Conservation (phyloP, 1,284 basidiomycete genomes). For the Leccinum laetum region DNA sequence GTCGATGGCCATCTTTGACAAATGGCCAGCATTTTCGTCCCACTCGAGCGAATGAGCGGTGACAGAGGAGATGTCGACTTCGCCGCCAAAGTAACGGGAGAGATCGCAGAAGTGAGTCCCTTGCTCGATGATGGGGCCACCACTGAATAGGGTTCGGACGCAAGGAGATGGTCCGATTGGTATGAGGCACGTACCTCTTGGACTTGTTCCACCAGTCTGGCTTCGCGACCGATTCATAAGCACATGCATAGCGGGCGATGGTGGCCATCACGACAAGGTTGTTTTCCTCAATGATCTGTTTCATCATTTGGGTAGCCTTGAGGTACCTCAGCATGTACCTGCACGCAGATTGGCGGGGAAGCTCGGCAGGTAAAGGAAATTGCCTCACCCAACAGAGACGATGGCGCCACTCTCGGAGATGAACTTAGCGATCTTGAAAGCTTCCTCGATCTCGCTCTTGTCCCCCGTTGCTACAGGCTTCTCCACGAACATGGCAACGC, state of each 20-base stretch:
- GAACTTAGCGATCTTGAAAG: conserved; percentile 65
- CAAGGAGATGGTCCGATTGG: not conserved
- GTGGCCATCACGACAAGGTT: conserved; percentile 97
- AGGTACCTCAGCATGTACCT: conserved; percentile 94
- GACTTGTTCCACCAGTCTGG: conserved; percentile 99
- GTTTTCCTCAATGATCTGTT: conserved; percentile 94
- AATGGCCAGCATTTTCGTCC: conserved; percentile 86
- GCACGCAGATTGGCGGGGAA: conserved; percentile 8
- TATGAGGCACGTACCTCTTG: conserved; percentile 62
- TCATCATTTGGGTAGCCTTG: conserved; percentile 97
- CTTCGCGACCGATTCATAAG: conserved; percentile 90
- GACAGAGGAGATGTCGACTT: conserved; percentile 88
- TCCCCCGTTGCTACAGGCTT: conserved; percentile 93
- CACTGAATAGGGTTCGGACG: conserved; percentile 41
- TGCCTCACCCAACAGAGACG: conserved; percentile 83
- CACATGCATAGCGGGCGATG: conserved; percentile 93
- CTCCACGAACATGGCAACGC: conserved; percentile 92
- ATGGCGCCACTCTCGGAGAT: conserved; percentile 74
- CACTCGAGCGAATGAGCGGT: conserved; percentile 88
- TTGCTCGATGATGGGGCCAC: conserved; percentile 95
- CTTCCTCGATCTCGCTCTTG: conserved; percentile 63
- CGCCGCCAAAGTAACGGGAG: conserved; percentile 97
- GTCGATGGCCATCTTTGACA: conserved; percentile 82
- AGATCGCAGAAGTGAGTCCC: conserved; percentile 93
- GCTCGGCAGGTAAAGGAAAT: conserved; percentile 5